Evolutionary conservation across 805 yeast genomes (phyloP).

Genomic region (Naumovozyma baii): DNA sequence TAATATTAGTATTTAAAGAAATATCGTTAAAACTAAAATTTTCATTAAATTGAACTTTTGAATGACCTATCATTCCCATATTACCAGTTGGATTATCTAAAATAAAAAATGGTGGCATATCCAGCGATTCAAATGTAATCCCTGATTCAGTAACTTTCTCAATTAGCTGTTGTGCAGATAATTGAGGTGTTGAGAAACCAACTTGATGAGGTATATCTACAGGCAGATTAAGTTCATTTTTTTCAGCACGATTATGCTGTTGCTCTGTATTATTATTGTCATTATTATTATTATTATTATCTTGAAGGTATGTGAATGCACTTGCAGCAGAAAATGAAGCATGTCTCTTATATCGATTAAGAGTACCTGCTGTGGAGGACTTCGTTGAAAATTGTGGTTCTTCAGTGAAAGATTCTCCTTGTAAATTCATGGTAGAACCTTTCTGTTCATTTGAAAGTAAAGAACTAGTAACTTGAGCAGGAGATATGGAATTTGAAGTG

Average conservation of each 20-base stretch:
- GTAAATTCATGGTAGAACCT: background rate
- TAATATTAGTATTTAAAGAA: background rate
- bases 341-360: constrained; percentile 29
- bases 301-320: constrained; percentile 28
- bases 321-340: constrained; percentile 38
- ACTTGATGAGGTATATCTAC: constrained; percentile 52
- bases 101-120: constrained; percentile 20
- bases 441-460: background rate
- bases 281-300: background rate
- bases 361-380: background rate
- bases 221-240: constrained; percentile 11
- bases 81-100: constrained; percentile 8
- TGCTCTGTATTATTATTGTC: constrained; percentile 7
- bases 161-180: constrained; percentile 39
- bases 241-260: constrained; percentile 5
- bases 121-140: constrained; percentile 18
- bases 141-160: constrained; percentile 26
- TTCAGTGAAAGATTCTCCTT: background rate
- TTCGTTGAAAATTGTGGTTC: background rate
- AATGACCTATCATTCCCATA: background rate
- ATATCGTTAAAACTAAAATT: background rate
- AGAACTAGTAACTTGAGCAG: background rate
- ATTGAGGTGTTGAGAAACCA: constrained; percentile 75
- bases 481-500: background rate
- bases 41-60: background rate